These are phyloP conservation scores for Vitis hybrid DNA, from an alignment of 177 flowering plant genomes.

Conservation along the genomic window DNA sequence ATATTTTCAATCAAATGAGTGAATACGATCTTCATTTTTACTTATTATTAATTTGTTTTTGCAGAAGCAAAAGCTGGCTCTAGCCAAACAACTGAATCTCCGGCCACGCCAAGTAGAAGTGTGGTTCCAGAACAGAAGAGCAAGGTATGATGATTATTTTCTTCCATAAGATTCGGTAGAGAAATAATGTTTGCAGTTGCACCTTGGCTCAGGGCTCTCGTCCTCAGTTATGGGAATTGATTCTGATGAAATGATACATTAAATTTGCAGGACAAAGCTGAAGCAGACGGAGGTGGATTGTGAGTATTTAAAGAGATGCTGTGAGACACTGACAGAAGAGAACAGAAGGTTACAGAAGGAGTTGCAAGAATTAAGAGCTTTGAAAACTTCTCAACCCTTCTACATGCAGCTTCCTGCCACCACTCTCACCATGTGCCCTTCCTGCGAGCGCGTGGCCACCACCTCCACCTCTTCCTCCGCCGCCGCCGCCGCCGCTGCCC, in stretches of 20 bases:
- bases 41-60: background rate
- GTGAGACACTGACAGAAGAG: constrained; percentile 73
- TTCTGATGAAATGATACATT: background rate
- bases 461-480: constrained; percentile 29
- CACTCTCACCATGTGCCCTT: constrained; percentile 91
- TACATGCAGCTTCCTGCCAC: constrained; percentile 94
- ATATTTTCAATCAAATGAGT: too few relatives aligned
- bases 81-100: constrained; percentile 80
- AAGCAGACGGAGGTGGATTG: constrained; percentile 88
- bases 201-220: background rate
- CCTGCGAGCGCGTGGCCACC: constrained; percentile 79
- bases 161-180: background rate
- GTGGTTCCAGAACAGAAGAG: constrained; percentile 95
- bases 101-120: constrained; percentile 93
- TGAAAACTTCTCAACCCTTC: constrained; percentile 61
- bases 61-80: constrained; percentile 85
- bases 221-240: background rate
- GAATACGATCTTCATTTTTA: too few relatives aligned
- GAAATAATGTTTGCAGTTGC: background rate
- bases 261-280: constrained; percentile 53
- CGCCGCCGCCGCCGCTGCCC: constrained; percentile 16
- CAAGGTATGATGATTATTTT: constrained; percentile 46
- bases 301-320: constrained; percentile 68
- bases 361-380: constrained; percentile 60
- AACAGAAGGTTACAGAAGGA: constrained; percentile 70